A percentile compares a stretch with the other conserved stretches of the same genome.
Conservation (phyloP, 495 filamentous ascomycete genomes). For the Tuber calosporum region DNA sequence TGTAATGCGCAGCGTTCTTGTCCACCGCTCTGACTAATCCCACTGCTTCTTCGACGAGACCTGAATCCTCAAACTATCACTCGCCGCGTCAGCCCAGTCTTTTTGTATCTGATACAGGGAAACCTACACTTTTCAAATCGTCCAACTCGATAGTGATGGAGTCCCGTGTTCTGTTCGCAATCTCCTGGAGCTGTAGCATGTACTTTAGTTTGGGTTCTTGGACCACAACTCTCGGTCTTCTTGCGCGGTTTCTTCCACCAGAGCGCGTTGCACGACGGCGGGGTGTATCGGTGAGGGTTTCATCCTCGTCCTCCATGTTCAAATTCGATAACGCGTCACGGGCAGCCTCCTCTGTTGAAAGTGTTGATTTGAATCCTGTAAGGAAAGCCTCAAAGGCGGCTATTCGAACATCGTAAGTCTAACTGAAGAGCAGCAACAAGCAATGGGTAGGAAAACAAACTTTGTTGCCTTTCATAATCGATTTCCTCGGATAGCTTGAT, state of each 20-base stretch:
- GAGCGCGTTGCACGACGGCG: constrained; percentile 46
- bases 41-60: constrained; percentile 55
- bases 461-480: constrained; percentile 76
- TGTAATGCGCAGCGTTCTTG: constrained; percentile 87
- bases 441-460: constrained; percentile 46
- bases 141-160: constrained; percentile 83
- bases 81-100: constrained; percentile 8
- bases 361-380: constrained; percentile 72
- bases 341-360: constrained; percentile 63
- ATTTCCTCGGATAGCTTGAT: constrained; percentile 43
- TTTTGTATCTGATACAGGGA: neutral
- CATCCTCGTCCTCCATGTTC: constrained; percentile 79
- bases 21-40: constrained; percentile 79
- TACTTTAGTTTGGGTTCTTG: constrained; percentile 72
- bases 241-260: constrained; percentile 43
- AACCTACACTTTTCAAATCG: constrained; percentile 65
- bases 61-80: constrained; percentile 57
- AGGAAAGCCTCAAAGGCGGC: constrained; percentile 85
- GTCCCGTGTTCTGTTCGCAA: constrained; percentile 67
- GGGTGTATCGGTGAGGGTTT: constrained; percentile 40
- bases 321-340: constrained; percentile 71
- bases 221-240: constrained; percentile 42
- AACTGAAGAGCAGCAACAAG: neutral
- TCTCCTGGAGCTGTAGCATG: constrained; percentile 77
- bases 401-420: constrained; percentile 40